A percentile compares a stretch with the other conserved stretches of the same genome.
phyloP scores from a whole-genome alignment of 345 rosid genomes.

The Carallia pectinifolia region DNA sequence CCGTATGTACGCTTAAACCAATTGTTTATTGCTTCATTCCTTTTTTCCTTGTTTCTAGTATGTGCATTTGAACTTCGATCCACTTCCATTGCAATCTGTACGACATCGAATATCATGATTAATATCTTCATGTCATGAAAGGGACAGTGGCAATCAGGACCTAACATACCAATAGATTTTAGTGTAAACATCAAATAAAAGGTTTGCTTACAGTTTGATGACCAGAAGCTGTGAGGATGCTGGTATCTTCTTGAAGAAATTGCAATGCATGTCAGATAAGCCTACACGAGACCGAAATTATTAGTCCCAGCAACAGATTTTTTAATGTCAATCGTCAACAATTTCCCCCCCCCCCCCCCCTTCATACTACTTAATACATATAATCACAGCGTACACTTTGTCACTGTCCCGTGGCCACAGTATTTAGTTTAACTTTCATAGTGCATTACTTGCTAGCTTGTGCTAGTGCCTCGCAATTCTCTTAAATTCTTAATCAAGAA shows the following conservation, averaged over 20 bases:
- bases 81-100: slow-evolving; percentile 1
- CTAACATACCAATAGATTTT: background rate
- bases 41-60: background rate
- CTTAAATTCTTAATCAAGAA: no score
- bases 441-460: no score
- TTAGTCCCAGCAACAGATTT: no score
- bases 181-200: background rate
- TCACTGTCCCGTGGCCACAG: no score
- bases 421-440: no score
- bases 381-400: no score
- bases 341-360: no score
- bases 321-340: no score
- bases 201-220: slow-evolving; percentile 84
- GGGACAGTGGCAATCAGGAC: background rate
- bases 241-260: slow-evolving; percentile 59
- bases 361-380: no score
- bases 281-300: background rate
- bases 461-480: no score
- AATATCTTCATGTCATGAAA: background rate
- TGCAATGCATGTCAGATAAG: slow-evolving; percentile 1
- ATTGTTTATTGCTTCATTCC: slow-evolving; percentile 15
- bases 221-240: slow-evolving; percentile 86
- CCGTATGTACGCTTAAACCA: slow-evolving; percentile 46
- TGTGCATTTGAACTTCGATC: background rate
- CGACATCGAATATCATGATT: slow-evolving; percentile 10